These are phyloP conservation scores for Diversispora eburnea DNA, from an alignment of 192 early-diverging fungal genomes.

Conservation along the genomic window DNA sequence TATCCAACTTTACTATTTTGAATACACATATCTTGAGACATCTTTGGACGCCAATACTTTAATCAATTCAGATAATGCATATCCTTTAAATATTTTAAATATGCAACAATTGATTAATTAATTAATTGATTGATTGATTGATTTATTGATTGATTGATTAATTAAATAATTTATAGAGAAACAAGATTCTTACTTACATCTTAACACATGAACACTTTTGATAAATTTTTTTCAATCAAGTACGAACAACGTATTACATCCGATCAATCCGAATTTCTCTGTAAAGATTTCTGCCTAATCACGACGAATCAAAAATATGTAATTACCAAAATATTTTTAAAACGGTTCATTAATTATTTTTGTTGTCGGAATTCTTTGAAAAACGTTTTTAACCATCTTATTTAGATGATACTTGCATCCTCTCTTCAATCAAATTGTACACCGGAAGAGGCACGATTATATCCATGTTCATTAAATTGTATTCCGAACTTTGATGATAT, in stretches of 20 bases:
- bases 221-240: slow-evolving; percentile 16
- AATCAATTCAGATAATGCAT: slow-evolving; percentile 18
- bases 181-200: neutral
- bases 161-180: no score
- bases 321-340: no score
- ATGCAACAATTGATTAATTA: neutral
- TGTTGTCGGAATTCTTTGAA: neutral
- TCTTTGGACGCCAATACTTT: neutral
- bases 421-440: slow-evolving; percentile 9
- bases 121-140: no score
- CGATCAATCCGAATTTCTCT: slow-evolving; percentile 9
- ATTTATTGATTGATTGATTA: no score
- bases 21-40: slow-evolving; percentile 4
- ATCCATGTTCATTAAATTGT: slow-evolving; percentile 49
- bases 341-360: neutral
- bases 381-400: neutral
- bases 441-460: slow-evolving; percentile 34
- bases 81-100: neutral
- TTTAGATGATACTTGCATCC: slow-evolving; percentile 19
- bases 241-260: neutral
- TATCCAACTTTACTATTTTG: slow-evolving; percentile 10
- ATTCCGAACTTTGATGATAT: slow-evolving; percentile 57
- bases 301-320: slow-evolving; percentile 22
- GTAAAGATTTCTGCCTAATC: slow-evolving; percentile 21
- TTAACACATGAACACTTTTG: slow-evolving; percentile 18